A percentile compares a stretch with the other conserved stretches of the same genome.
Conservation (phyloP, 257 asterid species). For the Solanum corneliomulleri region DNA sequence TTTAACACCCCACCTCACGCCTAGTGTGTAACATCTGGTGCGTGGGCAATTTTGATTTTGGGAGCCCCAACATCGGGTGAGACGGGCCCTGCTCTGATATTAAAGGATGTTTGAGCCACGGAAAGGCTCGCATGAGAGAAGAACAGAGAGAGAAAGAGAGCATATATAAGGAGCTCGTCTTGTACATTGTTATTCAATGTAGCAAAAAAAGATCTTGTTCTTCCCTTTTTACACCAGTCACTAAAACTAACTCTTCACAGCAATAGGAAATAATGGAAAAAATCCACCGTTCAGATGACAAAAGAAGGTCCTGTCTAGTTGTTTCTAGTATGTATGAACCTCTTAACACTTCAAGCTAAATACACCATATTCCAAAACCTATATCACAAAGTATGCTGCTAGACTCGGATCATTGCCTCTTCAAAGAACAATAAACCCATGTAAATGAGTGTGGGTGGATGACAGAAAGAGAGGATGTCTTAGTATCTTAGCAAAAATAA, state of each 20-base stretch:
- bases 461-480: not conserved
- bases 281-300: not conserved
- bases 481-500: not conserved
- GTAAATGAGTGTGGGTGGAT: not conserved
- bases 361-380: not conserved
- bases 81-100: too few species aligned
- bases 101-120: not conserved
- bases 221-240: not conserved
- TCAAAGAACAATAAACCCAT: not conserved
- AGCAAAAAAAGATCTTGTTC: not conserved
- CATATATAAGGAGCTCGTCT: not conserved
- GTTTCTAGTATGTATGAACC: not conserved
- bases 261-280: not conserved
- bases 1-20: too few species aligned
- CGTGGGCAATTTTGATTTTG: too few species aligned
- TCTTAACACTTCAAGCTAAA: not conserved
- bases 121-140: not conserved
- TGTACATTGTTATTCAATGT: not conserved
- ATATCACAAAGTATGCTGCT: not conserved
- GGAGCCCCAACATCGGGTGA: too few species aligned
- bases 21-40: too few species aligned
- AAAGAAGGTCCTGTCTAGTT: not conserved
- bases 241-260: not conserved
- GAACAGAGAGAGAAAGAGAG: not conserved
- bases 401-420: not conserved